These are phyloP conservation scores for Magnusiomyces suaveolens DNA, from an alignment of 1,139 yeast species.

Conservation along the genomic window DNA sequence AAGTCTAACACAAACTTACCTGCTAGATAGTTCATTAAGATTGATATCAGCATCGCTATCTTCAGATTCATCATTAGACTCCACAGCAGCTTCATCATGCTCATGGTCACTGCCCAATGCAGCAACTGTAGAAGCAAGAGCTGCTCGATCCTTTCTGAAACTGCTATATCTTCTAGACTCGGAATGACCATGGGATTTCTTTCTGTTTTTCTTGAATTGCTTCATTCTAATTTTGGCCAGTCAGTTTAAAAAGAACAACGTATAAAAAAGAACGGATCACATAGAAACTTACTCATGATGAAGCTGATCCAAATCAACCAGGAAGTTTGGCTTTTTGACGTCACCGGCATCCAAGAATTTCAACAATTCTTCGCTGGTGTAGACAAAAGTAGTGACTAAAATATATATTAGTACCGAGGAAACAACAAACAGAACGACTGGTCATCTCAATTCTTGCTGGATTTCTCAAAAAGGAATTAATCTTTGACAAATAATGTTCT, in stretches of 20 bases:
- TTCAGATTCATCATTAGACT: slow-evolving; percentile 3
- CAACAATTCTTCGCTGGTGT: slow-evolving; percentile 2
- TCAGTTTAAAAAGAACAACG: too few relatives aligned
- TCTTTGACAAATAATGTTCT: too few relatives aligned
- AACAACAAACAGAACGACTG: not conserved
- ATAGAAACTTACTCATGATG: not conserved
- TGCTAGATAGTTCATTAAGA: not conserved
- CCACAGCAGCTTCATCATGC: slow-evolving; percentile 3
- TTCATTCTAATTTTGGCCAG: not conserved
- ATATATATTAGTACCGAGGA: too few relatives aligned
- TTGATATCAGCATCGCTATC: slow-evolving; percentile 2
- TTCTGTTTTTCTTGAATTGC: not conserved
- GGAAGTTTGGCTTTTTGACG: not conserved
- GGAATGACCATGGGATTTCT: not conserved
- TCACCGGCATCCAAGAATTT: not conserved
- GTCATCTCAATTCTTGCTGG: too few relatives aligned
- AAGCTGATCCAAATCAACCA: not conserved
- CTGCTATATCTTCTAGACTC: slow-evolving; percentile 2
- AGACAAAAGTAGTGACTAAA: not conserved
- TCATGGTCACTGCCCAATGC: not conserved
- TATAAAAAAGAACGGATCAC: not conserved
- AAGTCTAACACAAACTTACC: not conserved
- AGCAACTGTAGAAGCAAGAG: not conserved
- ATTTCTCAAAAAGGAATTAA: too few relatives aligned
- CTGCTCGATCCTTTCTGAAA: not conserved